Conservation (phyloP, 495 filamentous ascomycete genomes). For the Aspergillus incahuasiensis region DNA sequence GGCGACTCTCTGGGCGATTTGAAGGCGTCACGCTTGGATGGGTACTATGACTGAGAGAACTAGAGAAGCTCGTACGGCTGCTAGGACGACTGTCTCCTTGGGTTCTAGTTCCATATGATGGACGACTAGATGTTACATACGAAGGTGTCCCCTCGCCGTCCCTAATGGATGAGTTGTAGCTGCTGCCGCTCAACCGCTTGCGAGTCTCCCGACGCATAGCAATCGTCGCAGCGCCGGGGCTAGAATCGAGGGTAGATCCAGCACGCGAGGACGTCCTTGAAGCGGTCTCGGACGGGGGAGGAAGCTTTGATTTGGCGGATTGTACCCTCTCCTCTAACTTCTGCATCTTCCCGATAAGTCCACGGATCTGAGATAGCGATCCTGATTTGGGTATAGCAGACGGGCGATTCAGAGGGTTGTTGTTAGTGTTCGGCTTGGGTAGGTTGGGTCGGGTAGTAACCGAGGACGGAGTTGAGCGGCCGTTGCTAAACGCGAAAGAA, state of each 20-base stretch:
- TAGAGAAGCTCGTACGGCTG: slow-evolving; percentile 43
- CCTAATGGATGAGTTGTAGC: slow-evolving; percentile 50
- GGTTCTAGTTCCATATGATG: slow-evolving; percentile 47
- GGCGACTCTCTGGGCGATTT: slow-evolving; percentile 60
- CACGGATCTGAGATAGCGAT: slow-evolving; percentile 88
- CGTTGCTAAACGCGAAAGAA: slow-evolving; percentile 46
- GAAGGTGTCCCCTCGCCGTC: slow-evolving; percentile 44
- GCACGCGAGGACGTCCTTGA: slow-evolving; percentile 72
- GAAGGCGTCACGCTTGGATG: slow-evolving; percentile 29
- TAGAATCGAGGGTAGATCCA: slow-evolving; percentile 47
- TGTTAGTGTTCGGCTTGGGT: slow-evolving; percentile 26
- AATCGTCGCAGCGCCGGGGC: slow-evolving; percentile 64
- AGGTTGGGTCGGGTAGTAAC: slow-evolving; percentile 35
- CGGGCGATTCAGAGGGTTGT: slow-evolving; percentile 20
- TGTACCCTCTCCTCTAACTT: slow-evolving; percentile 89
- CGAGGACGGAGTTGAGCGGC: slow-evolving; percentile 38
- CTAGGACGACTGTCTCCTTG: slow-evolving; percentile 44
- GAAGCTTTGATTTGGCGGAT: slow-evolving; percentile 87
- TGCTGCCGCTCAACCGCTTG: slow-evolving; percentile 60
- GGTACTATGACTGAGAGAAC: slow-evolving; percentile 41
- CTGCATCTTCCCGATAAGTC: slow-evolving; percentile 94
- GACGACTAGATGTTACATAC: slow-evolving; percentile 40
- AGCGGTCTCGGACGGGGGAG: slow-evolving; percentile 71
- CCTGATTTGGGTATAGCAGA: slow-evolving; percentile 66
- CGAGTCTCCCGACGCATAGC: slow-evolving; percentile 71